A percentile compares a stretch with the other conserved stretches of the same genome.
Conservation (phyloP, 1,284 basidiomycete genomes). For the Puccinia polysora region DNA sequence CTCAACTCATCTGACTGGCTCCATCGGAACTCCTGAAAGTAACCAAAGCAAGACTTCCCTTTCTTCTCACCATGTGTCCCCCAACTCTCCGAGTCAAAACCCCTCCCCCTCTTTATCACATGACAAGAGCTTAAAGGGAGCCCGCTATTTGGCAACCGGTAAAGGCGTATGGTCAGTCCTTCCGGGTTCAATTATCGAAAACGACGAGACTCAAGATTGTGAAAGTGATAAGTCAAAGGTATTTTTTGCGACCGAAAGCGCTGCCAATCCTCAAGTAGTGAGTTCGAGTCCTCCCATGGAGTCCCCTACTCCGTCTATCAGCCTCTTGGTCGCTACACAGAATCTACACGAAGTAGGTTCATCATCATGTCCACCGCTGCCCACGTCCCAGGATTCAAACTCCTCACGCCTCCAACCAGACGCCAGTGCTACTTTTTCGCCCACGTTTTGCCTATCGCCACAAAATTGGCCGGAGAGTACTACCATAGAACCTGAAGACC, state of each 20-base stretch:
- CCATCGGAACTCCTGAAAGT: background rate
- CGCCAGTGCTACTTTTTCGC: too few relatives aligned
- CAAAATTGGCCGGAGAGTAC: background rate
- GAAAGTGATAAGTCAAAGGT: too few relatives aligned
- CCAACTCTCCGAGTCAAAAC: background rate
- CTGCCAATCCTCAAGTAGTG: too few relatives aligned
- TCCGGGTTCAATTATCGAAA: slow-evolving; percentile 1
- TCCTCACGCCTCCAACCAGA: background rate
- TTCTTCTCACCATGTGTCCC: background rate
- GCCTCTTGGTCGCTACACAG: background rate
- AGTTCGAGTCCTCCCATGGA: too few relatives aligned
- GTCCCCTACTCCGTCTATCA: too few relatives aligned
- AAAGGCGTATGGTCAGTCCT: background rate
- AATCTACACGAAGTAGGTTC: background rate
- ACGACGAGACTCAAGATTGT: background rate
- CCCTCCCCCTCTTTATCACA: too few relatives aligned
- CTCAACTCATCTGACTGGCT: background rate
- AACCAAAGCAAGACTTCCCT: background rate
- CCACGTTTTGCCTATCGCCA: background rate
- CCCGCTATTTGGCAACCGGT: background rate
- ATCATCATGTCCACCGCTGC: background rate
- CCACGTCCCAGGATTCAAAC: background rate
- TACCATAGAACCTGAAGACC: background rate
- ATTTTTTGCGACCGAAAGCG: too few relatives aligned
- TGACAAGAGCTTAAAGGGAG: background rate